These are phyloP conservation scores for Lipomyces lipofer DNA, from an alignment of 805 yeast genomes.

Conservation along the genomic window DNA sequence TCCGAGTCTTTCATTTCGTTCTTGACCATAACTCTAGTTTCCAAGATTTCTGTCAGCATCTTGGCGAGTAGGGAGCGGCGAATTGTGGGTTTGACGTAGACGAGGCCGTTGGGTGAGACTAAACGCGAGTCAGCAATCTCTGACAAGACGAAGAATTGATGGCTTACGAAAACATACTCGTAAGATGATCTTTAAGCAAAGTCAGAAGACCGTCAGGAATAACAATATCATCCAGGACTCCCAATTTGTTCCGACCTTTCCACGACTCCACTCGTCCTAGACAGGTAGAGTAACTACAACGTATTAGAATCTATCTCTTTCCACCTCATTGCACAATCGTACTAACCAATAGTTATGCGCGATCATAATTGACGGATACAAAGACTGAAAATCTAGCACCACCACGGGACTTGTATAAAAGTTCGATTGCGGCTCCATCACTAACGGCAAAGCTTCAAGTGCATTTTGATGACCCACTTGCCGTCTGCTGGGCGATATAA, in stretches of 20 bases:
- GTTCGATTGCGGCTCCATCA: constrained; percentile 87
- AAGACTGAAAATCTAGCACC: constrained; percentile 89
- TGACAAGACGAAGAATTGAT: neutral
- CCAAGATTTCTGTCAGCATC: constrained; percentile 81
- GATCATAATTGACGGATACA: constrained; percentile 88
- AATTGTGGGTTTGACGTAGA: constrained; percentile 65
- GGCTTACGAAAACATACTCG: constrained; percentile 16
- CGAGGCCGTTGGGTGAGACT: constrained; percentile 84
- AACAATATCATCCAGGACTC: constrained; percentile 45
- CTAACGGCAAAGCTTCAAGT: constrained; percentile 81
- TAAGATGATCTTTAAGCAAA: constrained; percentile 54
- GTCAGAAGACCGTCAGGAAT: constrained; percentile 60
- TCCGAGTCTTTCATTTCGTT: constrained; percentile 58
- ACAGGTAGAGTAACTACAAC: constrained; percentile 44
- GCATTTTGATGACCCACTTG: constrained; percentile 85
- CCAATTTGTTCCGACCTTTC: constrained; percentile 42
- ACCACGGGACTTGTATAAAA: constrained; percentile 86
- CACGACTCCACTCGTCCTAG: constrained; percentile 41
- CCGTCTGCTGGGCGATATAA: constrained; percentile 74
- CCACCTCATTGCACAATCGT: too few species aligned
- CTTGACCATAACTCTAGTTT: constrained; percentile 76
- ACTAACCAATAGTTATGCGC: constrained; percentile 81
- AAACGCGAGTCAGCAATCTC: neutral
- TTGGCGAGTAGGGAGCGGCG: constrained; percentile 75
- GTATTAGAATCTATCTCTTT: too few species aligned